These are phyloP conservation scores for Diophrys appendiculata DNA, from an alignment of 73 alveolate genomes.

Conservation along the genomic window DNA sequence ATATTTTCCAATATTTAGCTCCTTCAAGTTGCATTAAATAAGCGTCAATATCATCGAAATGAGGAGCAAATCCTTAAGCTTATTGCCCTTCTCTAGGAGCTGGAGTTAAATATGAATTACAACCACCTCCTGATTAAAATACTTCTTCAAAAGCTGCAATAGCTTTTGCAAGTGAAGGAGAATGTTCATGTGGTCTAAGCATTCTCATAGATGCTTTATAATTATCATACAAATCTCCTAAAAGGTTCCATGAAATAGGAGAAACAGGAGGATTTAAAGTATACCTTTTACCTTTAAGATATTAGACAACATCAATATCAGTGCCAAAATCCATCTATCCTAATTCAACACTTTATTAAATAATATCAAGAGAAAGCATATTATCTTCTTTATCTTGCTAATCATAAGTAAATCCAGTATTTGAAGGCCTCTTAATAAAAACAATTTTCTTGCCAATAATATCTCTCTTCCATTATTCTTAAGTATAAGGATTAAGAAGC, in stretches of 20 bases:
- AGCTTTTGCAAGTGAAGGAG: neutral
- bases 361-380: neutral
- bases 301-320: slow-evolving; percentile 2
- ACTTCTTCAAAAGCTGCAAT: slow-evolving; percentile 9
- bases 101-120: slow-evolving; percentile 13
- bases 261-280: neutral
- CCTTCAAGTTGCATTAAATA: slow-evolving; percentile 11
- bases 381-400: neutral
- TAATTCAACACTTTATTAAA: neutral
- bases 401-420: neutral
- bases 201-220: neutral
- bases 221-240: neutral
- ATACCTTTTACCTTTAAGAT: slow-evolving; percentile 1
- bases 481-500: neutral
- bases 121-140: slow-evolving; percentile 11
- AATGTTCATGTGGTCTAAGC: slow-evolving; percentile 13
- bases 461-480: neutral
- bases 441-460: slow-evolving; percentile 5
- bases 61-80: slow-evolving; percentile 25
- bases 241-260: neutral
- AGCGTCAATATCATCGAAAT: slow-evolving; percentile 18
- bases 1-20: slow-evolving; percentile 9
- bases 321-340: neutral
- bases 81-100: neutral
- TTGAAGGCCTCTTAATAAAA: neutral